Evolutionary conservation across 106 monocot species (phyloP).

Genomic region (Cymbidium sinense): DNA sequence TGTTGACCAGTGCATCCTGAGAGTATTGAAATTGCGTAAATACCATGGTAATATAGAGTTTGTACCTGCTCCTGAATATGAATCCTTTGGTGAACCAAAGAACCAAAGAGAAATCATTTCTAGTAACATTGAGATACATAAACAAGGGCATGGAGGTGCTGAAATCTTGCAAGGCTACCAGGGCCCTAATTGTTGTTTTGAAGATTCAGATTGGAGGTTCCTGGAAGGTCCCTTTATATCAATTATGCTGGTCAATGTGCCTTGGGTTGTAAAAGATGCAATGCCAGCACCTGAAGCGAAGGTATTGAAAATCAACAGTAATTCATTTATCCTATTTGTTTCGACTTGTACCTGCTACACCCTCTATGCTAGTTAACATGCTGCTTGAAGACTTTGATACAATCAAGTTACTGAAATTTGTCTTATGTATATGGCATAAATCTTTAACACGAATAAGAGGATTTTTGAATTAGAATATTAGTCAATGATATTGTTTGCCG

Average conservation of each 20-base stretch:
- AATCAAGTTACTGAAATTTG: too few species aligned
- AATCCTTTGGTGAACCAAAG: conserved; percentile 35
- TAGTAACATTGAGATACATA: background rate
- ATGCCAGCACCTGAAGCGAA: conserved; percentile 78
- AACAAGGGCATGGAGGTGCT: conserved; percentile 1
- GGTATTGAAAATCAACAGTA: conserved; percentile 20
- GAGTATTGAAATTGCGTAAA: conserved; percentile 53
- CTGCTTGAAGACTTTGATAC: background rate
- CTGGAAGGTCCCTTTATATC: conserved; percentile 71
- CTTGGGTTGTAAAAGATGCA: conserved; percentile 45
- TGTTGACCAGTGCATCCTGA: conserved; percentile 33
- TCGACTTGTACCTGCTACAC: too few species aligned
- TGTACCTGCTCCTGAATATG: conserved; percentile 67
- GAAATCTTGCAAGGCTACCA: conserved; percentile 27
- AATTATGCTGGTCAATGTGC: conserved; percentile 69
- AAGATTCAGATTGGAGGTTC: conserved; percentile 52
- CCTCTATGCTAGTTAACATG: background rate
- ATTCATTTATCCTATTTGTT: background rate
- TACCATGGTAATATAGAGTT: conserved; percentile 45
- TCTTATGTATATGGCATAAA: too few species aligned
- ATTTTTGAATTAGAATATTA: too few species aligned
- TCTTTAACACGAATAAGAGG: too few species aligned
- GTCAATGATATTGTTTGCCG: too few species aligned
- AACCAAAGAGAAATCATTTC: background rate
- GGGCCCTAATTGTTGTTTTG: conserved; percentile 34